Evolutionary conservation across 2,329 filamentous ascomycete species (phyloP), one percentile per base, ranked within the genome.

Genomic region (Hymenoscyphus fructigenus): DNA sequence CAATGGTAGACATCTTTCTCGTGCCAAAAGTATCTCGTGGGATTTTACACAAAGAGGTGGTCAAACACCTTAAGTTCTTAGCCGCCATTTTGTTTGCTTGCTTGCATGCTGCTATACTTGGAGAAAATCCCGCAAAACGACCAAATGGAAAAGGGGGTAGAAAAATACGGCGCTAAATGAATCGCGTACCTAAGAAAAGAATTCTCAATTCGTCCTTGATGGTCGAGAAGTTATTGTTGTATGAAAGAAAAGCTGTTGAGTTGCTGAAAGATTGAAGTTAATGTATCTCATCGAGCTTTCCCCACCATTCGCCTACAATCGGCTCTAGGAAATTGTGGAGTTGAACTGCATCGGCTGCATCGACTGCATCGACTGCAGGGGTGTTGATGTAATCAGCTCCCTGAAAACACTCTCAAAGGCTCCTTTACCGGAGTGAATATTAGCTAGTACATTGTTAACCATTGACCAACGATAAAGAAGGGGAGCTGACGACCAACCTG

Each of bases 1-100:
- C 93, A 69, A 96, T 69, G 7, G 72, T 74, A 23, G 72, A 72
- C 69, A 73, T 68, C 9, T 69, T 71, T 61, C 44, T 50, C 44
- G 44, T 50, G 7, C n/a, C n/a, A 23, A 23, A 23, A 3, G 44
- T 12, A 23, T 23, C 20, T 50, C 44, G 44, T 26, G 44, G 44
- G 12, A 50, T 9, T 50, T 50, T 50, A 23, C 20, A 23, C 20
- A 50, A 50, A 50, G n/a, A 50, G 26, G 44, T 14, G 5, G 44
- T 23, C n/a, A 50, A 23, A 26, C 10, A 20, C 44, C n/a, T 50
- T 50, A 50, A 26, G 17, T 50, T 50, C 44, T 50, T 50, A 50
- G 44, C 44, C 20, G 44, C 44, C 44, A 50, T 50, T 15, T 50
- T 20, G n/a, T n/a, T 23, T 20, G 41, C 44, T 12, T 50, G 44